A percentile compares a stretch with the other conserved stretches of the same genome.
Conservation (phyloP, 768 basidiomycete species). For the Hygrophorus russula region DNA sequence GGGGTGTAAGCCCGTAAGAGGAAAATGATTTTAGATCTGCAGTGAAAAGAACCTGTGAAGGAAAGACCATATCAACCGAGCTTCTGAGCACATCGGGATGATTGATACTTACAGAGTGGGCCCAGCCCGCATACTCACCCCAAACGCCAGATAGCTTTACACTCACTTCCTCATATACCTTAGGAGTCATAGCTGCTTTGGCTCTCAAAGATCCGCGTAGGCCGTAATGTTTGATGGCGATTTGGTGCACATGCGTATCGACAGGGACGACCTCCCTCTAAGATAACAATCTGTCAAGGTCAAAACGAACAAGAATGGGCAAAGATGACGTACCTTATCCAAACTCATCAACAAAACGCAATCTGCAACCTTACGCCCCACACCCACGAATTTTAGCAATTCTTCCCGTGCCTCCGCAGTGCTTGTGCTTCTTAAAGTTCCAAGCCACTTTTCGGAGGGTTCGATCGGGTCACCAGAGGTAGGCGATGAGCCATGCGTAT, state of each 20-base stretch:
- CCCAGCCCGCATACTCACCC: conserved; percentile 88
- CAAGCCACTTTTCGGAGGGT: conserved; percentile 51
- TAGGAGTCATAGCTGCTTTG: conserved; percentile 61
- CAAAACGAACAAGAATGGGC: not conserved
- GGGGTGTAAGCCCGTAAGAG: conserved; percentile 34
- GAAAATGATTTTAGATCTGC: conserved; percentile 64
- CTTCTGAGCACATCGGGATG: not conserved
- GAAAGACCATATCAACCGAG: not conserved
- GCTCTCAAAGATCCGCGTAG: conserved; percentile 25
- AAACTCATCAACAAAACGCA: conserved; percentile 89
- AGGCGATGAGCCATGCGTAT: conserved; percentile 28
- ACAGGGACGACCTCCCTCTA: conserved; percentile 86
- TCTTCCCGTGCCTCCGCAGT: conserved; percentile 60
- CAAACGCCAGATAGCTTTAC: conserved; percentile 50
- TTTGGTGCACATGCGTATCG: conserved; percentile 92
- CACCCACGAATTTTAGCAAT: conserved; percentile 76
- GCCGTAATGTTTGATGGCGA: conserved; percentile 72
- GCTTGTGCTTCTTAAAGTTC: conserved; percentile 32
- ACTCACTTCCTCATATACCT: conserved; percentile 65
- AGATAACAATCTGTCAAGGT: conserved; percentile 1
- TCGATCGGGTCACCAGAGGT: conserved; percentile 21
- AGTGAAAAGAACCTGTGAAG: conserved; percentile 67
- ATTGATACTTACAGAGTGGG: conserved; percentile 53
- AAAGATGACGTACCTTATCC: conserved; percentile 58
- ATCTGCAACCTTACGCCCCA: conserved; percentile 95